phyloP scores from a whole-genome alignment of 225 moss, liverwort and hornwort species.

The Pseudoscleropodium purum region DNA sequence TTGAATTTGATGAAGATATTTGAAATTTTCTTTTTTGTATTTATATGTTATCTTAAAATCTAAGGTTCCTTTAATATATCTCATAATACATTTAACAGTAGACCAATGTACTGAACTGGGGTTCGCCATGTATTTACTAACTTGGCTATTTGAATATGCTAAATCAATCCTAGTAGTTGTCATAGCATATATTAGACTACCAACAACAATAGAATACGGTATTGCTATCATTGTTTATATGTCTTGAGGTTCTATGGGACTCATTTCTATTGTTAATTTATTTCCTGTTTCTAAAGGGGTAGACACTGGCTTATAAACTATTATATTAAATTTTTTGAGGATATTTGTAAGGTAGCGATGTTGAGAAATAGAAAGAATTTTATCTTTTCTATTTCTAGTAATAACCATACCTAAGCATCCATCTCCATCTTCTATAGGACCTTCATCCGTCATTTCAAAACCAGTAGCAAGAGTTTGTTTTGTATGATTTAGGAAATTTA shows the following conservation, averaged over 20 bases:
- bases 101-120: not conserved
- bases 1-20: not conserved
- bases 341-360: not conserved
- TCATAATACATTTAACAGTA: not conserved
- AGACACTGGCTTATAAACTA: not conserved
- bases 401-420: not conserved
- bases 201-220: fast-evolving
- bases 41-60: not conserved
- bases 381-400: not conserved
- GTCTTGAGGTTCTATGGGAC: fast-evolving
- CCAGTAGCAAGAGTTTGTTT: not conserved
- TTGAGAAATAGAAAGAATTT: not conserved
- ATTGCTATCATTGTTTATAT: not conserved
- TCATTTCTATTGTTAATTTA: not conserved
- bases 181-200: not conserved
- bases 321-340: not conserved
- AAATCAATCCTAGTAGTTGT: not conserved
- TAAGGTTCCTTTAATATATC: not conserved
- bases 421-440: not conserved
- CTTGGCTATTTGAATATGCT: not conserved
- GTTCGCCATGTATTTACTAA: not conserved
- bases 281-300: not conserved
- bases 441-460: not conserved
- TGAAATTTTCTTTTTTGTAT: fast-evolving
- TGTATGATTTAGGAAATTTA: not conserved